phyloP scores from a whole-genome alignment of 192 early-diverging fungal genomes.

The Umbelopsis vinacea region DNA sequence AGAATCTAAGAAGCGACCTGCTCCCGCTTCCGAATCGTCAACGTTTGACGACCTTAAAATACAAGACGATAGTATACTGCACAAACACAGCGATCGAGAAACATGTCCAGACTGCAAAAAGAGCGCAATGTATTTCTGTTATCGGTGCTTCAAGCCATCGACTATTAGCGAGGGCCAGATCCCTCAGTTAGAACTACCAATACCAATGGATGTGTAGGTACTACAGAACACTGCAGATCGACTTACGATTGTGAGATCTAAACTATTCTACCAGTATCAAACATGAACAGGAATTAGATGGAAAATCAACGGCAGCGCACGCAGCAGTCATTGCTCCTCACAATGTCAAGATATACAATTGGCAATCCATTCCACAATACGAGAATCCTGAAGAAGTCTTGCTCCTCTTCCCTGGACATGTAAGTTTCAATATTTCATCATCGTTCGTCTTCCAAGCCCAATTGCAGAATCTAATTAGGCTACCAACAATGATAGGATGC shows the following conservation, averaged over 20 bases:
- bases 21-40: constrained; percentile 19
- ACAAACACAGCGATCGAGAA: constrained; percentile 43
- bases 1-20: constrained; percentile 9
- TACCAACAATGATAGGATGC: constrained; percentile 55
- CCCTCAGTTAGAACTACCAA: constrained; percentile 70
- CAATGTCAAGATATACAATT: constrained; percentile 68
- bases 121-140: constrained; percentile 74
- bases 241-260: neutral
- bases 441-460: neutral
- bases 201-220: constrained; percentile 73
- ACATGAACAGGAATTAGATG: constrained; percentile 77
- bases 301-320: constrained; percentile 90
- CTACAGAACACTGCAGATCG: neutral
- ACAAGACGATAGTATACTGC: constrained; percentile 37
- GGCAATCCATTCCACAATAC: constrained; percentile 54
- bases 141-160: constrained; percentile 66
- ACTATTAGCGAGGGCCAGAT: constrained; percentile 49
- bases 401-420: constrained; percentile 86
- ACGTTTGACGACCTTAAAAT: constrained; percentile 23
- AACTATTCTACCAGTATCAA: constrained; percentile 58
- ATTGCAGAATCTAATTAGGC: neutral
- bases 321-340: constrained; percentile 76
- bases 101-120: constrained; percentile 67
- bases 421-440: constrained; percentile 34
- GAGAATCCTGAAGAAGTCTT: constrained; percentile 69